phyloP scores from a whole-genome alignment of 176 grass and related monocot genomes.

The barley (Hordeum vulgare) region DNA sequence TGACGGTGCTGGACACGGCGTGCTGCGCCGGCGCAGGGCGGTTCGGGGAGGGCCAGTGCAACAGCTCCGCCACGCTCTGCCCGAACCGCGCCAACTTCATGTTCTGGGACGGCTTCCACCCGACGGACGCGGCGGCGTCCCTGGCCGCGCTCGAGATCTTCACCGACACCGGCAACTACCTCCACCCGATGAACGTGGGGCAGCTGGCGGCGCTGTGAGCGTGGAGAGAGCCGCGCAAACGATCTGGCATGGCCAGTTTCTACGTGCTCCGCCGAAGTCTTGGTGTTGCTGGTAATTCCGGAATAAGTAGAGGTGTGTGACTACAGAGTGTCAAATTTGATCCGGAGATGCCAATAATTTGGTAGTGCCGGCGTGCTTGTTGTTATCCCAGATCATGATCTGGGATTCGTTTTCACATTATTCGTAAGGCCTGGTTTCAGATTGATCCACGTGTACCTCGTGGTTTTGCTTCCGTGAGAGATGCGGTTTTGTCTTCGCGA shows the following conservation, averaged over 20 bases:
- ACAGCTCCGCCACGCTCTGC: slow-evolving; percentile 15
- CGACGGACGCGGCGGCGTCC: slow-evolving; percentile 25
- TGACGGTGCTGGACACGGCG: slow-evolving; percentile 20
- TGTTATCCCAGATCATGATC: neutral
- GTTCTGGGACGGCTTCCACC: slow-evolving; percentile 76
- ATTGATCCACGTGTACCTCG: too few relatives aligned
- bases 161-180: slow-evolving; percentile 13
- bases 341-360: neutral
- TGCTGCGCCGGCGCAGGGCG: slow-evolving; percentile 29
- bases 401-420: neutral
- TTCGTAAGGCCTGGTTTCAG: too few relatives aligned
- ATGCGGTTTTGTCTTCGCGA: too few relatives aligned
- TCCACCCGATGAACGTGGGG: slow-evolving; percentile 56
- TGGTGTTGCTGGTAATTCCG: neutral
- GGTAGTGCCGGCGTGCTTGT: neutral
- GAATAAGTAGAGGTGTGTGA: slow-evolving; percentile 4
- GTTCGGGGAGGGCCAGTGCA: neutral
- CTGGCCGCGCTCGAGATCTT: slow-evolving; percentile 23
- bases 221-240: neutral
- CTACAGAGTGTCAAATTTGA: neutral
- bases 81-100: slow-evolving; percentile 22
- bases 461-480: too few relatives aligned
- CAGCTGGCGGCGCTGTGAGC: slow-evolving; percentile 36
- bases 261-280: neutral
- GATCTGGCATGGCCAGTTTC: neutral